Conservation (phyloP, 2,329 filamentous ascomycete species). For the Coleophoma cylindrospora region DNA sequence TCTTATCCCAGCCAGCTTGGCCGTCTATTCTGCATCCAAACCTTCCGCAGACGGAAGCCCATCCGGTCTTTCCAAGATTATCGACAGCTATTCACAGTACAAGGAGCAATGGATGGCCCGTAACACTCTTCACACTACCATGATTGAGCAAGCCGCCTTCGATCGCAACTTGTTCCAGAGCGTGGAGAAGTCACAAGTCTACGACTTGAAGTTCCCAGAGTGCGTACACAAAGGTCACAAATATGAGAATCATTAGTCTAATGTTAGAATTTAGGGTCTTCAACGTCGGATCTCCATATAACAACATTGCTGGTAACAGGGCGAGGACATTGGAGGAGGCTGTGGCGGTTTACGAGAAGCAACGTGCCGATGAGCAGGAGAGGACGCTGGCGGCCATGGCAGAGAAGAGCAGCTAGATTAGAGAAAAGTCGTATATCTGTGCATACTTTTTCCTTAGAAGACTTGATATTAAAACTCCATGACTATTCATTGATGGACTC, state of each 20-base stretch:
- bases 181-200: constrained; percentile 34
- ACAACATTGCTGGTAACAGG: constrained; percentile 55
- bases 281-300: constrained; percentile 58
- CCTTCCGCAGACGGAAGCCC: constrained; percentile 29
- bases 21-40: constrained; percentile 38
- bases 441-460: constrained; percentile 7
- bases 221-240: constrained; percentile 36
- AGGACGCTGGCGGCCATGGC: constrained; percentile 38
- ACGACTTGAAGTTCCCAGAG: constrained; percentile 59
- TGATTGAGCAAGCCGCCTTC: constrained; percentile 56
- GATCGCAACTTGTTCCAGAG: constrained; percentile 57
- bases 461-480: too few species aligned
- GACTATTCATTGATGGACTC: too few species aligned
- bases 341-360: constrained; percentile 56
- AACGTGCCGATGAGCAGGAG: constrained; percentile 50
- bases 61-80: constrained; percentile 40
- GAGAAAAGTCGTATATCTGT: constrained; percentile 11
- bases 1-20: constrained; percentile 36
- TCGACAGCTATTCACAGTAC: constrained; percentile 49
- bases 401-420: constrained; percentile 5
- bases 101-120: constrained; percentile 47
- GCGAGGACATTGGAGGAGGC: constrained; percentile 52
- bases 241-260: neutral
- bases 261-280: constrained; percentile 45
- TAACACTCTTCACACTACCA: constrained; percentile 55